A percentile compares a stretch with the other conserved stretches of the same genome.
Evolutionary conservation across 108 stramenopile genomes (phyloP).

Genomic region (Fragilaria crotonensis): DNA sequence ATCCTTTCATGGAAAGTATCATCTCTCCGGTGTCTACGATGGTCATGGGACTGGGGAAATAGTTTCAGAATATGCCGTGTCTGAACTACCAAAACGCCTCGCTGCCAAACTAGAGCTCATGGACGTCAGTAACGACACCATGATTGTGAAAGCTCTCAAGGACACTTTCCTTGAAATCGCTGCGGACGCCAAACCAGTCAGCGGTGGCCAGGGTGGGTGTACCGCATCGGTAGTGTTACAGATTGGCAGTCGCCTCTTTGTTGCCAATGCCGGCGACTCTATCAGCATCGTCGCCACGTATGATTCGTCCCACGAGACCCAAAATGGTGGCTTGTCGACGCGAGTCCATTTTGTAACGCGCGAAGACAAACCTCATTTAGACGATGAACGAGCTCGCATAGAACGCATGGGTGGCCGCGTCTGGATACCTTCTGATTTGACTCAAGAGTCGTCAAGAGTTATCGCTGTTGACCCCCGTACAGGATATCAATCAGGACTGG

Average conservation of each 20-base stretch:
- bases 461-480: slow-evolving; percentile 33
- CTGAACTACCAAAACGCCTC: slow-evolving; percentile 36
- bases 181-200: slow-evolving; percentile 34
- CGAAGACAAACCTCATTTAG: slow-evolving; percentile 50
- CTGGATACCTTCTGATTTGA: slow-evolving; percentile 13
- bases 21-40: no score
- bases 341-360: background rate
- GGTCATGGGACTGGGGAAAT: slow-evolving; percentile 58
- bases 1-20: no score
- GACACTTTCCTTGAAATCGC: slow-evolving; percentile 48
- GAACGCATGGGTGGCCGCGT: slow-evolving; percentile 44
- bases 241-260: slow-evolving; percentile 39
- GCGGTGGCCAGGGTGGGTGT: slow-evolving; percentile 41
- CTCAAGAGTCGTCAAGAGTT: slow-evolving; percentile 32
- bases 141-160: slow-evolving; percentile 21
- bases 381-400: slow-evolving; percentile 41
- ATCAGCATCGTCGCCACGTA: slow-evolving; percentile 64
- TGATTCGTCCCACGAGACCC: background rate
- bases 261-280: slow-evolving; percentile 73
- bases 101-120: slow-evolving; percentile 38
- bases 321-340: no score
- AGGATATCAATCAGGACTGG: slow-evolving; percentile 40
- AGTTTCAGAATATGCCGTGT: slow-evolving; percentile 39
- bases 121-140: background rate
- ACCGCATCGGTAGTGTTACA: slow-evolving; percentile 51